Evolutionary conservation across 768 basidiomycete species (phyloP), one percentile per base, ranked within the genome.

Genomic region (Russula foetens): DNA sequence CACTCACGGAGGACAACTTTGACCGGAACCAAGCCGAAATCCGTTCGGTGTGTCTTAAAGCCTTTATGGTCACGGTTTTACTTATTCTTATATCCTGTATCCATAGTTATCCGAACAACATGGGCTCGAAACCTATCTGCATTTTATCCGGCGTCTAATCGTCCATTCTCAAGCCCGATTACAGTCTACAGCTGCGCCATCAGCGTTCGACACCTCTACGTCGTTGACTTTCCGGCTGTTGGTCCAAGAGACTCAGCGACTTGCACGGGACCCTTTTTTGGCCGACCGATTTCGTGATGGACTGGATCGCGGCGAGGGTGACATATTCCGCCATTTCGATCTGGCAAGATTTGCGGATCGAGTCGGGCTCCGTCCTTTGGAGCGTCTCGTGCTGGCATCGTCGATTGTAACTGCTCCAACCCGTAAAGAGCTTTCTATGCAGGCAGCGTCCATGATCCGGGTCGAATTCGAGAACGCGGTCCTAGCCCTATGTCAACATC

Each of bases 71-170:
- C 50, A 66, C 67, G 63, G 61, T 50, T 45, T 57, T 63, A 56
- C 35, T 62, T 55, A 62, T 44, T 26, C 35, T 24, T 45, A 33
- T 56, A 47, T 43, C 58, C 52, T 62, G 53, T 60, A 51, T 69
- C 51, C 67, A 50, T 74, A 98, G 96, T 84, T 98, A 69, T 91
- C 92, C 65, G 94, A 98, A 72, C 90, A 94, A 70, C 93, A 98
- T 81, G 94, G 95, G 60, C 81, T 93, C 68, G 95, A 97, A 75
- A 97, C 94, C 59, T 97, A 98, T 76, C 83, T 93, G 64, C 95
- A 99, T 75, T 97, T 97, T 78, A 91, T 99, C 67, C 91, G 95
- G 63, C 88, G 96, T 64, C 88, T 97, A 74, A 91, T 98, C 70
- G 84, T 88, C 55, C 90, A 92, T 67, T 91, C 92, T 24, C 86